Conservation (phyloP, 2,329 filamentous ascomycete species). For the Botryotinia calthae region DNA sequence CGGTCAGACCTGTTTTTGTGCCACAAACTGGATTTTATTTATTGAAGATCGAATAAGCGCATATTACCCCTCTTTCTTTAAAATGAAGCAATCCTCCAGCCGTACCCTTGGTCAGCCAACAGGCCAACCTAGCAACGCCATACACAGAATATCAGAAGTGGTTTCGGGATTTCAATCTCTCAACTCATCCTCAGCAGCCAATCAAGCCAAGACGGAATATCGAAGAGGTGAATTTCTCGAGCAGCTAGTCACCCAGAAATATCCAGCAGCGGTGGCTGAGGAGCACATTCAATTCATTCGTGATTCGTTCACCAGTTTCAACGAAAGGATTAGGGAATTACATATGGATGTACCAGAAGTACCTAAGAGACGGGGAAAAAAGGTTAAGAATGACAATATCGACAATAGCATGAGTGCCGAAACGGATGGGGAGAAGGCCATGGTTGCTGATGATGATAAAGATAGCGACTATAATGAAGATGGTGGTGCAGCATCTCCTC, state of each 20-base stretch:
- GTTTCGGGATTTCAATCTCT: not conserved
- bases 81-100: not conserved
- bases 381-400: accelerated
- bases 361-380: not conserved
- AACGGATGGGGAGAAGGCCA: not conserved
- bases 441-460: not conserved
- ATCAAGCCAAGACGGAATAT: not conserved
- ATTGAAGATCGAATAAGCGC: not conserved
- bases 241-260: not conserved
- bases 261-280: not conserved
- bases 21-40: too few relatives aligned
- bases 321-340: not conserved
- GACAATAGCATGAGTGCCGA: not conserved
- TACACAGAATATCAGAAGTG: not conserved
- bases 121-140: not conserved
- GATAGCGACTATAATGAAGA: not conserved
- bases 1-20: too few relatives aligned
- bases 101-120: not conserved
- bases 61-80: not conserved
- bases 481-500: not conserved
- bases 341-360: not conserved
- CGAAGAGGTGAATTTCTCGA: not conserved
- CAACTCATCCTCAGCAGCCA: not conserved
- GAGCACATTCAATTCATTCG: not conserved
- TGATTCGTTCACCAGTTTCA: not conserved